Evolutionary conservation across 805 yeast genomes (phyloP).

Genomic region (Monosporozyma siamensis): DNA sequence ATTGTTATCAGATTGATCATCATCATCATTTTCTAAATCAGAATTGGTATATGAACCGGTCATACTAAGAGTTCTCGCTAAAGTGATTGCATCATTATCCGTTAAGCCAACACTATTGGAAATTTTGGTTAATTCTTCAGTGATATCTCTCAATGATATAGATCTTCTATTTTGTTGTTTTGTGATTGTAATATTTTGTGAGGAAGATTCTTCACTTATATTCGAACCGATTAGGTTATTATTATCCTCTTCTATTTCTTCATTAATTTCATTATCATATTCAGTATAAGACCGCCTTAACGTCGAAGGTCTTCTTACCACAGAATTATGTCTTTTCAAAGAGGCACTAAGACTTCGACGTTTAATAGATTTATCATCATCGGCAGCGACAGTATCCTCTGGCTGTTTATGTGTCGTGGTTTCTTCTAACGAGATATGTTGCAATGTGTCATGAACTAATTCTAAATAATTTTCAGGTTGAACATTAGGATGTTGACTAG

Average conservation of each 20-base stretch:
- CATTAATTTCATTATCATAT: slow-evolving; percentile 23
- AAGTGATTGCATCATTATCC: slow-evolving; percentile 70
- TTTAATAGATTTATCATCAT: no score
- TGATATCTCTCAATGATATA: slow-evolving; percentile 62
- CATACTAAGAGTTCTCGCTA: slow-evolving; percentile 71
- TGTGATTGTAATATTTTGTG: neutral
- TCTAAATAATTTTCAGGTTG: slow-evolving; percentile 79
- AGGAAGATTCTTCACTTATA: neutral
- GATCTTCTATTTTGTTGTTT: slow-evolving; percentile 4
- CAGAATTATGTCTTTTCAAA: slow-evolving; percentile 12
- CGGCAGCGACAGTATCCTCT: no score
- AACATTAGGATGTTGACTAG: slow-evolving; percentile 85
- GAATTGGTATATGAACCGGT: slow-evolving; percentile 44
- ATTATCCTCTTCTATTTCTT: slow-evolving; percentile 6
- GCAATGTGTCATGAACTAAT: slow-evolving; percentile 44
- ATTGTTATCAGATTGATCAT: neutral
- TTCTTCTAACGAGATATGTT: slow-evolving; percentile 18
- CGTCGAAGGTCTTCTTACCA: slow-evolving; percentile 29
- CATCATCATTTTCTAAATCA: slow-evolving; percentile 4
- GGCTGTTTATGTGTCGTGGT: no score
- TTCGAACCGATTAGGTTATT: slow-evolving; percentile 2
- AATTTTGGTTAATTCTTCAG: slow-evolving; percentile 64
- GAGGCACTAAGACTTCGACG: neutral
- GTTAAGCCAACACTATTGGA: slow-evolving; percentile 71
- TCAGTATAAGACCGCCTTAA: slow-evolving; percentile 28